Evolutionary conservation across 352 stramenopile species (phyloP), one percentile per base, ranked within the genome.

Genomic region (Thalassiosira mediterranea): DNA sequence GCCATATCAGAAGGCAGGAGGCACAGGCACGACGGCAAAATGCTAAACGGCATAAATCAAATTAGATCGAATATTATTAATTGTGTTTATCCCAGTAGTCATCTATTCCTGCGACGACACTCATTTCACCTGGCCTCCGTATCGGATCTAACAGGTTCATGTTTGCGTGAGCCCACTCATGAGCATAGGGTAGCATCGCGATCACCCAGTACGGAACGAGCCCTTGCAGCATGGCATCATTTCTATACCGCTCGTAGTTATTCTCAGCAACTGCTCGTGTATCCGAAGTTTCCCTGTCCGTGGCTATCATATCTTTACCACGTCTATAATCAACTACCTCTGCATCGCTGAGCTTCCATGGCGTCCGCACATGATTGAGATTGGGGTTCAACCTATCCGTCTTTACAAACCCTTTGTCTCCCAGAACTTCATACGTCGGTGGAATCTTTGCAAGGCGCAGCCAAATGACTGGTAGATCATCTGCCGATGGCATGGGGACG

Each of bases 381-480:
- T 25, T 3, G 3, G 53, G 53, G 19, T 62, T 62, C 2, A 48
- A 62, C 3, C 53, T 3, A 10, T 11, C 3, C 8, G 26, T 7
- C 13, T 49, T 10, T 21, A 44, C 4, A 49, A 62, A 62, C 13
- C 53, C 53, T 23, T 62, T 62, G 28, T 62, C 53, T n/a, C 53
- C 53, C 13, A 62, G 28, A 3, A 48, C 28, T 3, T 17, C 4
- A 40, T 46, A 62, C 3, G 23, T n/a, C 26, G 53, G 53, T 26
- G 53, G 28, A 23, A 62, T 48, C 53, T 62, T 62, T 5, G 21
- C 53, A 10, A 62, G 21, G 15, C 28, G 21, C 53, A 49, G 23
- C 53, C 53, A 49, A 49, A 62, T 62, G 40, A 8, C 21, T 11
- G 53, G 53, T 3, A 62, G 28, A 3, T 62, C 53, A n/a, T 62